These are phyloP conservation scores for Aristolochia contorta DNA, from an alignment of 164 flowering plant genomes.

Conservation along the genomic window DNA sequence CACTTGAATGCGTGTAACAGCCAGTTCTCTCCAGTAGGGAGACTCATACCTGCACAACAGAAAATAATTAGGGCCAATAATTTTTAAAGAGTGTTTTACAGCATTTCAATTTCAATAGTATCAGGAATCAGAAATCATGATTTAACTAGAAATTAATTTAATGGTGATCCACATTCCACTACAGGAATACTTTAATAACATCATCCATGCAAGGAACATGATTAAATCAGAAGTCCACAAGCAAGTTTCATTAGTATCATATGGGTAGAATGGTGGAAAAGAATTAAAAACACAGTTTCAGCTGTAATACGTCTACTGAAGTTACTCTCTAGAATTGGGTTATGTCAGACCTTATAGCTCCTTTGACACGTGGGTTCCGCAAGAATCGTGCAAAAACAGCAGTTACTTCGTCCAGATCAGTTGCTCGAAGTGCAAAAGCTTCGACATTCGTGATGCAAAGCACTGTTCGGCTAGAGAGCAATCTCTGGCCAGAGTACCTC, in stretches of 20 bases:
- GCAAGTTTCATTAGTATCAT: too few relatives aligned
- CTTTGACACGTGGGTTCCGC: conserved; percentile 60
- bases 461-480: conserved; percentile 51
- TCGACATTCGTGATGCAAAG: conserved; percentile 74
- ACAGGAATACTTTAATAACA: not conserved
- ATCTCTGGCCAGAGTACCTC: conserved; percentile 30
- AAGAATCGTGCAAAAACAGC: conserved; percentile 47
- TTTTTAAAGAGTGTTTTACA: not conserved
- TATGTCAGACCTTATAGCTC: conserved; percentile 62
- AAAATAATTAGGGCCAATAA: not conserved
- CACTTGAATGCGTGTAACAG: conserved; percentile 24
- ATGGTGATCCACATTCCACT: not conserved
- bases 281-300: too few relatives aligned
- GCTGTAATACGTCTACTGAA: too few relatives aligned
- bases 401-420: conserved; percentile 75
- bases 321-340: not conserved
- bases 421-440: conserved; percentile 65
- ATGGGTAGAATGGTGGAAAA: too few relatives aligned
- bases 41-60: conserved; percentile 20
- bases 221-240: too few relatives aligned
- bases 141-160: too few relatives aligned
- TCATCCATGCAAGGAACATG: too few relatives aligned
- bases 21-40: conserved; percentile 27
- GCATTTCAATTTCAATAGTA: not conserved
- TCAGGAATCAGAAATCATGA: not conserved